These are phyloP conservation scores for Hyparrhenia diplandra DNA, from an alignment of 176 grass and related monocot genomes.

Conservation along the genomic window DNA sequence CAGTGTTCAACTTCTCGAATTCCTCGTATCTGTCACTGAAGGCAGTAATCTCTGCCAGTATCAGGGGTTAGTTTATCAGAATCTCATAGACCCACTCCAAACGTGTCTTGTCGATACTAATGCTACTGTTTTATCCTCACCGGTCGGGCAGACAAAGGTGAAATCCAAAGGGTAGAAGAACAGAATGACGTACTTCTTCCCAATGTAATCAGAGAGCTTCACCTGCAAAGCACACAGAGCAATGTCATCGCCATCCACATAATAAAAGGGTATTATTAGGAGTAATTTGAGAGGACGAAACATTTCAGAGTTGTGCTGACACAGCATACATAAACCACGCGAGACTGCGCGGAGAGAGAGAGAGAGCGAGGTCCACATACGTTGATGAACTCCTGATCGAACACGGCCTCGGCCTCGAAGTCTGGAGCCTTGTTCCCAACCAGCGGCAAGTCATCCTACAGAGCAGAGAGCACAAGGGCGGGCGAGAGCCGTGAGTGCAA, in stretches of 20 bases:
- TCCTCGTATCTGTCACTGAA: slow-evolving; percentile 68
- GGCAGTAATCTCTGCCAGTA: slow-evolving; percentile 65
- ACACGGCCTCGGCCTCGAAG: slow-evolving; percentile 83
- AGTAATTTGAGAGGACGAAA: background rate
- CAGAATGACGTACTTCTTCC: slow-evolving; percentile 76
- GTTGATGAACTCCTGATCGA: slow-evolving; percentile 87
- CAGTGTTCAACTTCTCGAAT: slow-evolving; percentile 78
- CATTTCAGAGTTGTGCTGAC: background rate
- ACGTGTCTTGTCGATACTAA: background rate
- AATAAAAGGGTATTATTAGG: background rate
- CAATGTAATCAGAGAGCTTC: slow-evolving; percentile 78
- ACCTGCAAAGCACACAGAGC: slow-evolving; percentile 43
- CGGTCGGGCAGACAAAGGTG: slow-evolving; percentile 85
- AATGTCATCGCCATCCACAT: background rate
- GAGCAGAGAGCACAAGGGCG: background rate
- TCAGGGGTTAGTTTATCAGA: background rate
- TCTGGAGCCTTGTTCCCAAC: slow-evolving; percentile 83
- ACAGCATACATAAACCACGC: background rate
- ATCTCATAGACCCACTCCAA: background rate
- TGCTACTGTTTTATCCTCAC: slow-evolving; percentile 18
- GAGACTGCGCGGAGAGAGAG: background rate
- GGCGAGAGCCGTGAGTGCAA: background rate
- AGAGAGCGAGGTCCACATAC: slow-evolving; percentile 7
- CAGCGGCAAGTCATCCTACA: slow-evolving; percentile 65
- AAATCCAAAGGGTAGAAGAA: slow-evolving; percentile 93